Conservation (phyloP, 2,329 filamentous ascomycete genomes). For the Ilyonectria destructans region DNA sequence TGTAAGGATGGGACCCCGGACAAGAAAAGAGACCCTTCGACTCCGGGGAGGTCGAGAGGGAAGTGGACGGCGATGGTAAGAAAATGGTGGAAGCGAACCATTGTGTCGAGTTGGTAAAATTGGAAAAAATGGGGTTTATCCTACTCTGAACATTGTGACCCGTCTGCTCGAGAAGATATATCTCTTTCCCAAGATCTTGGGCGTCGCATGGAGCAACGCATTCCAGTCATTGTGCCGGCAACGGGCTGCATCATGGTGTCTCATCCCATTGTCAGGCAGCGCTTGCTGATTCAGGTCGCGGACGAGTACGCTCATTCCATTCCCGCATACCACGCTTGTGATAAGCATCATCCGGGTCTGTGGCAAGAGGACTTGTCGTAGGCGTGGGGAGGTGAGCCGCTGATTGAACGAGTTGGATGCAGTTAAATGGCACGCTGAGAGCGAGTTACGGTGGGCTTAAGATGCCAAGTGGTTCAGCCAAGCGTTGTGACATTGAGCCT, state of each 20-base stretch:
- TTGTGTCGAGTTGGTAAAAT: slow-evolving; percentile 36
- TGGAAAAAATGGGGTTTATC: slow-evolving; percentile 18
- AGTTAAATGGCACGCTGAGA: slow-evolving; percentile 13
- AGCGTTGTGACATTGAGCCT: not conserved
- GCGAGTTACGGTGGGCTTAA: not conserved
- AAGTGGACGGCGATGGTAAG: slow-evolving; percentile 39
- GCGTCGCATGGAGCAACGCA: slow-evolving; percentile 54
- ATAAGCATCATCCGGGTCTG: not conserved
- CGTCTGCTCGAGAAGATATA: slow-evolving; percentile 39
- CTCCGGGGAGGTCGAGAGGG: slow-evolving; percentile 23
- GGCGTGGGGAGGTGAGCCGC: not conserved
- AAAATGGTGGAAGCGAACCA: slow-evolving; percentile 43
- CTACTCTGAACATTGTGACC: not conserved
- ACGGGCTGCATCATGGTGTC: slow-evolving; percentile 42
- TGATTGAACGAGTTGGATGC: slow-evolving; percentile 3
- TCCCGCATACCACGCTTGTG: slow-evolving; percentile 27
- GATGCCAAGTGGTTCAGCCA: not conserved
- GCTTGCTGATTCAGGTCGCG: slow-evolving; percentile 36
- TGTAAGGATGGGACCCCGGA: slow-evolving; percentile 29
- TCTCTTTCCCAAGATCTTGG: slow-evolving; percentile 25
- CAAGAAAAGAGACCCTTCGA: slow-evolving; percentile 33
- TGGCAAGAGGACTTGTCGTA: not conserved
- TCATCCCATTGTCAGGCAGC: slow-evolving; percentile 37
- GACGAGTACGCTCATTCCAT: slow-evolving; percentile 32
- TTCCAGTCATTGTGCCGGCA: slow-evolving; percentile 49